Evolutionary conservation across 1,139 yeast genomes (phyloP).

Genomic region (Taiozyma onychis): DNA sequence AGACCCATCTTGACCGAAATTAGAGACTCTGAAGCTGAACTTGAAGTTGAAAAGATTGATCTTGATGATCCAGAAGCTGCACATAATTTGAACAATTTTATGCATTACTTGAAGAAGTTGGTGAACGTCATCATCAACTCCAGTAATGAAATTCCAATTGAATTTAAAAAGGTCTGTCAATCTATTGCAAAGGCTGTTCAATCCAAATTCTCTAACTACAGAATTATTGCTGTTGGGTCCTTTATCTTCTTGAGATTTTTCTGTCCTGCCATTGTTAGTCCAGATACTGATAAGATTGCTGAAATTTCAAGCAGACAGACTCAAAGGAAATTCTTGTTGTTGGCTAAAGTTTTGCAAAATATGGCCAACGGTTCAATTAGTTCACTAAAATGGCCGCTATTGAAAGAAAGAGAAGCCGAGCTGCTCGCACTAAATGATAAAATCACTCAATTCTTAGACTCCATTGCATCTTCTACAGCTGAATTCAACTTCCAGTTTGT

Average conservation of each 20-base stretch:
- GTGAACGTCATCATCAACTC: constrained; percentile 60
- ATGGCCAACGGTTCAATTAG: constrained; percentile 75
- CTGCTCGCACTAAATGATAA: constrained; percentile 39
- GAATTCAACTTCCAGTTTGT: constrained; percentile 11
- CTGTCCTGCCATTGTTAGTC: constrained; percentile 90
- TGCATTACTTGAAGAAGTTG: constrained; percentile 50
- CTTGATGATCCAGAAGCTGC: constrained; percentile 34
- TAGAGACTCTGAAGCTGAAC: constrained; percentile 42
- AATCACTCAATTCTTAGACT: constrained; percentile 43
- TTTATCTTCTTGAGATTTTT: constrained; percentile 79
- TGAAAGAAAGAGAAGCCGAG: constrained; percentile 38
- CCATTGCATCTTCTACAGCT: constrained; percentile 26
- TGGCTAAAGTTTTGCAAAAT: constrained; percentile 83
- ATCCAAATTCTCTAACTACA: constrained; percentile 57
- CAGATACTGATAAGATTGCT: constrained; percentile 59
- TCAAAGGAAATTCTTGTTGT: constrained; percentile 69
- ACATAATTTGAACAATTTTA: constrained; percentile 45
- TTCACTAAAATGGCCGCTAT: constrained; percentile 55
- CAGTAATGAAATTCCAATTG: constrained; percentile 55
- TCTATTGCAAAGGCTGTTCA: constrained; percentile 63
- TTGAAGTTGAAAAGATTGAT: constrained; percentile 61
- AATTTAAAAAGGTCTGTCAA: constrained; percentile 69
- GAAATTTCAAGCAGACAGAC: constrained; percentile 37
- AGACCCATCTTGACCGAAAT: constrained; percentile 52
- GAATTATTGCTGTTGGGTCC: constrained; percentile 76